Base-by-base conservation (phyloP, 148 eudicot genomes). In the Talinum fruticosum region DNA sequence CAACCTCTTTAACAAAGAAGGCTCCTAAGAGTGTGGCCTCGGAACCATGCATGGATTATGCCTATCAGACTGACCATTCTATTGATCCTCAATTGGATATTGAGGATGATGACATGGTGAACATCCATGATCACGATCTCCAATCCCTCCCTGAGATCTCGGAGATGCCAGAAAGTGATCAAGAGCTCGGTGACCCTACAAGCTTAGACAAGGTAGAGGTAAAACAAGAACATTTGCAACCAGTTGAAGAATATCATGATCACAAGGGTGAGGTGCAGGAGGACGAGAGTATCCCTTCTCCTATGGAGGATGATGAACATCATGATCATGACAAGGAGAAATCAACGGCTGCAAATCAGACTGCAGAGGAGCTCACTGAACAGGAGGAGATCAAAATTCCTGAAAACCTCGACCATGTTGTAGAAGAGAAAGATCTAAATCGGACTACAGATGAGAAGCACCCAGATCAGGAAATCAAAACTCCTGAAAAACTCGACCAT, bases 131-230 rank as follows among this genome's bases (percentile, higher is more conserved):
- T 34, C 38, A 79, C 34, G 87, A 85, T 61, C 71, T 74, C 18
- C 78, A 81, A 37, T 82, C 87, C 21, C 82, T 86, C 24, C 87
- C 87, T 4, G 89, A 86, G 73, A 84, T 86, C 23, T 84, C 89
- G 14, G 89, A 84, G 76, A 86, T 86, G 87, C 87, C 79, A 0
- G 85, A 71, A n/a, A 54, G 57, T 21, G 59, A 79, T n/a, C 32
- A 77, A 24, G 85, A 76, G 23, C 75, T 86, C 0, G 87, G 83
- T 32, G 89, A 86, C 59, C 87, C 89, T 41, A 45, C 79, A 53
- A 38, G 65, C 79, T 7, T 51, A 7, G 66, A 62, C 2, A 70
- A 24, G 6, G 33, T 72, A 1, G 75, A 70, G 81, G 77, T 41
- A 0, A 53, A 69, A 28, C 35, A 57, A 5, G 66, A 72, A 57